These are phyloP conservation scores for Microcyclosporella mali DNA, from an alignment of 2,329 filamentous ascomycete species.

Conservation along the genomic window DNA sequence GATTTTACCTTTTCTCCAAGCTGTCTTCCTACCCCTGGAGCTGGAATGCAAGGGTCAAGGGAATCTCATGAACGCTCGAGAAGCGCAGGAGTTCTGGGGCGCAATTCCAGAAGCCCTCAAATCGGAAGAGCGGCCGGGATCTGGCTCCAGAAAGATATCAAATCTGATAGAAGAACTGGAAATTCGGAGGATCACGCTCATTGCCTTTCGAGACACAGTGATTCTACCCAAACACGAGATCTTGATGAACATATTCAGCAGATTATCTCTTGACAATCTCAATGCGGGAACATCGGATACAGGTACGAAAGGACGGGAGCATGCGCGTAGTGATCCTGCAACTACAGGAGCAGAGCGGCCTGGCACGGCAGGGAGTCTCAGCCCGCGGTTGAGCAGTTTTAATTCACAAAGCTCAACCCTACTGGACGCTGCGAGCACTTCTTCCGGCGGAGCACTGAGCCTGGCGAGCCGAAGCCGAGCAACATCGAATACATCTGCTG, in stretches of 20 bases:
- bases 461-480: conserved; percentile 62
- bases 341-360: conserved; percentile 29
- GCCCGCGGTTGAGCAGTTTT: conserved; percentile 69
- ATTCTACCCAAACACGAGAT: conserved; percentile 84
- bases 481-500: conserved; percentile 69
- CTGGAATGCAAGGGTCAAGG: conserved; percentile 86
- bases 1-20: conserved; percentile 88
- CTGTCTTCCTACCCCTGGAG: conserved; percentile 87
- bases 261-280: conserved; percentile 74
- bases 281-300: conserved; percentile 37
- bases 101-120: conserved; percentile 49
- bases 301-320: conserved; percentile 20
- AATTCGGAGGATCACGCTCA: conserved; percentile 79
- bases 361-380: conserved; percentile 68
- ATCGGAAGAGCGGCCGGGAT: conserved; percentile 38
- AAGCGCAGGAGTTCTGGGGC: conserved; percentile 88
- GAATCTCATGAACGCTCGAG: conserved; percentile 66
- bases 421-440: conserved; percentile 55
- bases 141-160: conserved; percentile 32
- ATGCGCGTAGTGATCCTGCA: conserved; percentile 28
- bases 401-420: conserved; percentile 74
- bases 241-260: conserved; percentile 83
- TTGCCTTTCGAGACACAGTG: conserved; percentile 80
- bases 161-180: conserved; percentile 61
- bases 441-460: conserved; percentile 41